These are phyloP conservation scores for Xylaria acuta DNA, from an alignment of 495 filamentous ascomycete species.

Conservation along the genomic window DNA sequence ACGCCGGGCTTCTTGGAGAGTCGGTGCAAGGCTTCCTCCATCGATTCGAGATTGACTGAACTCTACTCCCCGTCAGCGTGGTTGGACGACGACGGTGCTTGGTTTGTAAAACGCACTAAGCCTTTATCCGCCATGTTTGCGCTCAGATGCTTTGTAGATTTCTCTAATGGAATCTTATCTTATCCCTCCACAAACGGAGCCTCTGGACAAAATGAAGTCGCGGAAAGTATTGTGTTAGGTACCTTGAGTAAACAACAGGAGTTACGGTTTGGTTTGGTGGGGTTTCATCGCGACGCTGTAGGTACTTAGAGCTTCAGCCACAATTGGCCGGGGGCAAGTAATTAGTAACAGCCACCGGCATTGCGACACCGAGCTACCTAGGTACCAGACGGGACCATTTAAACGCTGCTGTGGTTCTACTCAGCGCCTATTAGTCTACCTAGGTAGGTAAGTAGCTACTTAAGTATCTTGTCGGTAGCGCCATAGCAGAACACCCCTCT, in stretches of 20 bases:
- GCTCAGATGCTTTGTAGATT: not conserved
- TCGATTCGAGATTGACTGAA: conserved; percentile 38
- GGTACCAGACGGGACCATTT: no score
- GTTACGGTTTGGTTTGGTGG: not conserved
- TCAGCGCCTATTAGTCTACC: not conserved
- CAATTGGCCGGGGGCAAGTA: conserved; percentile 4
- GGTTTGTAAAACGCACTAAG: conserved; percentile 25
- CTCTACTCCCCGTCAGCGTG: conserved; percentile 26
- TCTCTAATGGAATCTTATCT: not conserved
- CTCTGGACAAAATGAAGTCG: not conserved
- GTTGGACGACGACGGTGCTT: not conserved
- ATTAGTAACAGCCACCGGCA: not conserved
- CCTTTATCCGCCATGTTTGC: conserved; percentile 34
- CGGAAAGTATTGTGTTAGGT: not conserved
- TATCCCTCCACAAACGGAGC: not conserved
- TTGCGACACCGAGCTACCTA: not conserved
- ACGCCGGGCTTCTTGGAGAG: conserved; percentile 71
- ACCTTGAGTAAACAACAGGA: not conserved
- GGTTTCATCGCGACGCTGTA: conserved; percentile 1
- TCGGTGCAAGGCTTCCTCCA: conserved; percentile 61
- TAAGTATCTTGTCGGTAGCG: not conserved
- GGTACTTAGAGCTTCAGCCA: conserved; percentile 27
- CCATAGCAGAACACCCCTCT: conserved; percentile 8
- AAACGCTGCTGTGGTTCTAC: not conserved
- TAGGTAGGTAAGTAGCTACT: no score